These are phyloP conservation scores for Massarina eburnea DNA, from an alignment of 2,329 filamentous ascomycete genomes.

Conservation along the genomic window DNA sequence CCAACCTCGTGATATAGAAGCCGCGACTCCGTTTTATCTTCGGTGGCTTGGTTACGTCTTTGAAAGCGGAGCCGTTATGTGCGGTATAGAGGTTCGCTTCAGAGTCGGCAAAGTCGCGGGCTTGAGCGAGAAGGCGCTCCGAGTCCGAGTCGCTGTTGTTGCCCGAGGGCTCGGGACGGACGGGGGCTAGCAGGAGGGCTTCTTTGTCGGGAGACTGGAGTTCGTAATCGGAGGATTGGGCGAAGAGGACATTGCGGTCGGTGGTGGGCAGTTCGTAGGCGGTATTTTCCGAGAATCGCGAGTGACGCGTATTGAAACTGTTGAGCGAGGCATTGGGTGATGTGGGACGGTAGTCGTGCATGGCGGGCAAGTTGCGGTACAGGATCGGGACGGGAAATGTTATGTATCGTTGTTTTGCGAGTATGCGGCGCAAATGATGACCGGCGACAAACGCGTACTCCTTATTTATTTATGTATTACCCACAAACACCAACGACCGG, in stretches of 20 bases:
- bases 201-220: background rate
- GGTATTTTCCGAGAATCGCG: constrained; percentile 4
- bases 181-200: background rate
- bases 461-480: no score
- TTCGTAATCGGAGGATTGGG: background rate
- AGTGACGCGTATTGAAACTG: constrained; percentile 6
- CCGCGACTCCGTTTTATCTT: constrained; percentile 4
- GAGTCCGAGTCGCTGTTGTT: background rate
- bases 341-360: background rate
- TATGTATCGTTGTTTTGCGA: no score
- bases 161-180: background rate
- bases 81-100: background rate
- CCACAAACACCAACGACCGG: no score
- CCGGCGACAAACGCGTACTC: no score
- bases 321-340: constrained; percentile 3
- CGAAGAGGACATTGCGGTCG: background rate
- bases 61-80: background rate
- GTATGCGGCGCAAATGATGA: no score
- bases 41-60: background rate
- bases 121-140: constrained; percentile 3
- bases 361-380: no score
- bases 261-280: constrained; percentile 1
- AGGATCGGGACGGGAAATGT: no score
- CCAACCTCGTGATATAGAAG: constrained; percentile 15
- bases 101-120: constrained; percentile 1